Percentiles rank a stretch among this genome's conserved stretches.
These are phyloP conservation scores for Pecoramyces ruminantium DNA, from an alignment of 192 early-diverging fungal genomes.

Conservation along the genomic window DNA sequence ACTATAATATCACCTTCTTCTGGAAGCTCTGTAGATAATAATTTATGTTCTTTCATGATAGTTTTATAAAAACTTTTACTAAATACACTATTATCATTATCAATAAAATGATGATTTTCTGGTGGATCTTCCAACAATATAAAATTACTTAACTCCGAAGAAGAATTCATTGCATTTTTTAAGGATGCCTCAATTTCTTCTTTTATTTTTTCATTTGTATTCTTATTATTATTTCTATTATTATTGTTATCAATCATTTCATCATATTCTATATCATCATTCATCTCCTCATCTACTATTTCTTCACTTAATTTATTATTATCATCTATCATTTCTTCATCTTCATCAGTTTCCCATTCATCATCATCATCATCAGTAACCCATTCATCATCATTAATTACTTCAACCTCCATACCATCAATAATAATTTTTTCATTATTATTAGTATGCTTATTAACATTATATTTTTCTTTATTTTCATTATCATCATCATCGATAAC, in stretches of 20 bases:
- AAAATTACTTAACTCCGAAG: constrained; percentile 9
- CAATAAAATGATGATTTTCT: constrained; percentile 13
- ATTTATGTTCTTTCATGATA: constrained; percentile 18
- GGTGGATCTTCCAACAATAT: constrained; percentile 10
- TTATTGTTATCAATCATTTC: constrained; percentile 3
- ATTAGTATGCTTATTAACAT: constrained; percentile 6
- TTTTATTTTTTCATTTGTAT: background rate
- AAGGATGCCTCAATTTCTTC: background rate
- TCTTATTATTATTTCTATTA: constrained; percentile 9
- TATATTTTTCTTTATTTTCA: constrained; percentile 3
- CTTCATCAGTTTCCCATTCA: background rate
- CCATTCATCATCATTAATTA: too few relatives aligned
- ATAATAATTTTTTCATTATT: constrained; percentile 14
- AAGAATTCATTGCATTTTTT: background rate
- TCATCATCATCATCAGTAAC: background rate
- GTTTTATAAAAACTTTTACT: constrained; percentile 12
- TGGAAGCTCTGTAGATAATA: constrained; percentile 24
- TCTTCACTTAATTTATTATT: constrained; percentile 10
- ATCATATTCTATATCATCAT: constrained; percentile 8
- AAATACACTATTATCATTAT: background rate
- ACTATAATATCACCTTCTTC: constrained; percentile 30
- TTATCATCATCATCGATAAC: background rate
- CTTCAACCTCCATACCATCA: constrained; percentile 13
- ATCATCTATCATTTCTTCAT: background rate
- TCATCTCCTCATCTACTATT: constrained; percentile 10